Conservation (phyloP, 306 rosid genomes). For the Lupinus albus region DNA sequence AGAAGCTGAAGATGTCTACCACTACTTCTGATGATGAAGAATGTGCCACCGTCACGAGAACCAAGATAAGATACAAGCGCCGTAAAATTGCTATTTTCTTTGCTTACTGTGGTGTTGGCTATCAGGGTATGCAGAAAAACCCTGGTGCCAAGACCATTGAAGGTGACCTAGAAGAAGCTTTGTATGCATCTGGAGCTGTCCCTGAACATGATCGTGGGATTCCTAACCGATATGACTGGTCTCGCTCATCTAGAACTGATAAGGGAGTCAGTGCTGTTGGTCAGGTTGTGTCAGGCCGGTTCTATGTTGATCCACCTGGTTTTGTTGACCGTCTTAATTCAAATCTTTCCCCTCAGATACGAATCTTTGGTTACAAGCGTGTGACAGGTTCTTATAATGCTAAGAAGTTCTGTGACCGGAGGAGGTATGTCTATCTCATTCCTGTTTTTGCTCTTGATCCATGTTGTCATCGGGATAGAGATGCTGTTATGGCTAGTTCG, state of each 20-base stretch:
- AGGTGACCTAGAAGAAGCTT: conserved; percentile 89
- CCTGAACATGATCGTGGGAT: conserved; percentile 80
- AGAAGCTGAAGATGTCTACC: conserved; percentile 83
- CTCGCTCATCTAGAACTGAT: conserved; percentile 93
- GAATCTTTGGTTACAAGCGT: conserved; percentile 83
- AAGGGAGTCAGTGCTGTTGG: conserved; percentile 98
- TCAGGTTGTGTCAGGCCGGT: conserved; percentile 90
- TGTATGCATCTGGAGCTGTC: conserved; percentile 72
- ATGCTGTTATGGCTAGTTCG: conserved; percentile 85
- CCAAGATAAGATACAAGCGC: conserved; percentile 72
- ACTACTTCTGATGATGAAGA: conserved; percentile 79
- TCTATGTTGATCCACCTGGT: conserved; percentile 93
- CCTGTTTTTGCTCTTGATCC: conserved; percentile 92
- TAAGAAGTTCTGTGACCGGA: conserved; percentile 91
- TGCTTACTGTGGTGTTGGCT: conserved; percentile 93
- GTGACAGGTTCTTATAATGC: conserved; percentile 82
- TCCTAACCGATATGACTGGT: conserved; percentile 82
- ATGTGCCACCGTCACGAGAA: conserved; percentile 31
- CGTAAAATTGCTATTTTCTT: conserved; percentile 85
- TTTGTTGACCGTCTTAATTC: conserved; percentile 82
- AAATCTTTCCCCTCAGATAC: conserved; percentile 75
- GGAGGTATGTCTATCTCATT: conserved; percentile 90
- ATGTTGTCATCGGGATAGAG: conserved; percentile 78
- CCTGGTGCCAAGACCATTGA: conserved; percentile 98
- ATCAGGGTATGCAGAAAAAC: conserved; percentile 97